phyloP scores from a whole-genome alignment of 2,329 filamentous ascomycete genomes.

The Beauveria asiatica region DNA sequence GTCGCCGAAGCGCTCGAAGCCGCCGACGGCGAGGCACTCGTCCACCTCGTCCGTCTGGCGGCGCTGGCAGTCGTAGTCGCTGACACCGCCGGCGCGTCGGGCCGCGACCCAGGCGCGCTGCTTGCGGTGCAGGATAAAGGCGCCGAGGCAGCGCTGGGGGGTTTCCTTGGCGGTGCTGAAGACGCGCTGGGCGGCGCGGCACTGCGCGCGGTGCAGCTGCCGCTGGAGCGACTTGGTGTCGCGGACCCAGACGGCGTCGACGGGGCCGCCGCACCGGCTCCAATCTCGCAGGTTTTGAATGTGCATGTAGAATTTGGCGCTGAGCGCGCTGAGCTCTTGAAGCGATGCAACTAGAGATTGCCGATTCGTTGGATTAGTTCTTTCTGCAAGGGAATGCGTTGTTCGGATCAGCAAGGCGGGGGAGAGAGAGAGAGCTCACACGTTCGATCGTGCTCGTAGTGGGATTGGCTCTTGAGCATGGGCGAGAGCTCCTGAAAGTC shows the following conservation, averaged over 20 bases:
- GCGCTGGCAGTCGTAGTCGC: slow-evolving; percentile 28
- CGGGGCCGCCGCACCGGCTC: slow-evolving; percentile 44
- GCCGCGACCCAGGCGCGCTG: slow-evolving; percentile 30
- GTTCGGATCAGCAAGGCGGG: too few species aligned
- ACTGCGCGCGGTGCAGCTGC: slow-evolving; percentile 49
- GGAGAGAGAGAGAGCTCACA: slow-evolving; percentile 28
- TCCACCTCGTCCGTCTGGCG: slow-evolving; percentile 40
- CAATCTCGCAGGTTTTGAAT: slow-evolving; percentile 45
- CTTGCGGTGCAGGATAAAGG: slow-evolving; percentile 43
- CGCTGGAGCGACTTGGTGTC: slow-evolving; percentile 41
- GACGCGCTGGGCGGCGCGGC: slow-evolving; percentile 47
- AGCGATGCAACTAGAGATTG: slow-evolving; percentile 39
- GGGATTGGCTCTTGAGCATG: slow-evolving; percentile 46
- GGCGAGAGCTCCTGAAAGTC: slow-evolving; percentile 51
- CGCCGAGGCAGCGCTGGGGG: slow-evolving; percentile 44
- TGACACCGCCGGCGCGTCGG: slow-evolving; percentile 14
- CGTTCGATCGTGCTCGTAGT: slow-evolving; percentile 50
- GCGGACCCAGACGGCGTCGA: slow-evolving; percentile 46
- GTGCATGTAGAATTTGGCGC: slow-evolving; percentile 38
- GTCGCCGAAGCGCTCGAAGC: slow-evolving; percentile 47
- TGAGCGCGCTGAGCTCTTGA: slow-evolving; percentile 38
- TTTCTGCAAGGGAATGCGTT: too few species aligned
- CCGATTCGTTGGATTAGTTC: background rate
- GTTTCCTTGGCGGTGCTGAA: slow-evolving; percentile 42
- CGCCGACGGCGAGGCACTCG: slow-evolving; percentile 43